phyloP scores from a whole-genome alignment of 2,329 filamentous ascomycete species.

The Capronia americana region DNA sequence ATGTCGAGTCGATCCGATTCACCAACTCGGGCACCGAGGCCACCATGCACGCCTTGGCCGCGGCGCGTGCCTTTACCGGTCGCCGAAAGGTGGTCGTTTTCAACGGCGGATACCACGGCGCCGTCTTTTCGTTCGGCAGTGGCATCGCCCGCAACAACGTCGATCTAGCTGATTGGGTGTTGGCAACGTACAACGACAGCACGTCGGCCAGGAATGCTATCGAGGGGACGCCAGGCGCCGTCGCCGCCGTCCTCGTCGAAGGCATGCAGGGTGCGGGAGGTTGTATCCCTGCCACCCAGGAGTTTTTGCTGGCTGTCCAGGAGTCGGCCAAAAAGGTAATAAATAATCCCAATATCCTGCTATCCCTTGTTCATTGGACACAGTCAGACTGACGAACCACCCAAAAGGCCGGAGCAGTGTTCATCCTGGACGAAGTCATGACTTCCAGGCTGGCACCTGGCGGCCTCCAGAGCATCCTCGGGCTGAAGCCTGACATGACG shows the following conservation, averaged over 20 bases:
- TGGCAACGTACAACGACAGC: slow-evolving; percentile 68
- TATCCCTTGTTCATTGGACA: too few species aligned
- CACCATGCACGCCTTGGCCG: slow-evolving; percentile 59
- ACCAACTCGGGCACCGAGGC: slow-evolving; percentile 71
- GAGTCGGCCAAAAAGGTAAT: slow-evolving; percentile 47
- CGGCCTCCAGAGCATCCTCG: slow-evolving; percentile 53
- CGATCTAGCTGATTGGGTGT: slow-evolving; percentile 58
- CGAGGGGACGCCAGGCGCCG: slow-evolving; percentile 46
- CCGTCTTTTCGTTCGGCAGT: slow-evolving; percentile 50
- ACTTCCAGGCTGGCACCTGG: slow-evolving; percentile 63
- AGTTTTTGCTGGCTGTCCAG: slow-evolving; percentile 61
- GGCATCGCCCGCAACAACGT: slow-evolving; percentile 48
- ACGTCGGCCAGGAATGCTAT: slow-evolving; percentile 54
- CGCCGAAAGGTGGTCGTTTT: not conserved
- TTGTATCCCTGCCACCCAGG: slow-evolving; percentile 57
- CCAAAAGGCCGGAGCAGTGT: slow-evolving; percentile 58
- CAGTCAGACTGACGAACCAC: too few species aligned
- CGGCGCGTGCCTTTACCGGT: slow-evolving; percentile 51
- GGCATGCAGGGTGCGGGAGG: slow-evolving; percentile 67
- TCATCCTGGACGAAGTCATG: slow-evolving; percentile 76
- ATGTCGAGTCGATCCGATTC: slow-evolving; percentile 61
- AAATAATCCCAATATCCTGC: too few species aligned
- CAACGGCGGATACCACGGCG: slow-evolving; percentile 79
- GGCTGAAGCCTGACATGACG: slow-evolving; percentile 64
- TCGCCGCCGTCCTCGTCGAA: slow-evolving; percentile 71